Conservation (phyloP, 805 yeast genomes). For the Starmera quercuum region DNA sequence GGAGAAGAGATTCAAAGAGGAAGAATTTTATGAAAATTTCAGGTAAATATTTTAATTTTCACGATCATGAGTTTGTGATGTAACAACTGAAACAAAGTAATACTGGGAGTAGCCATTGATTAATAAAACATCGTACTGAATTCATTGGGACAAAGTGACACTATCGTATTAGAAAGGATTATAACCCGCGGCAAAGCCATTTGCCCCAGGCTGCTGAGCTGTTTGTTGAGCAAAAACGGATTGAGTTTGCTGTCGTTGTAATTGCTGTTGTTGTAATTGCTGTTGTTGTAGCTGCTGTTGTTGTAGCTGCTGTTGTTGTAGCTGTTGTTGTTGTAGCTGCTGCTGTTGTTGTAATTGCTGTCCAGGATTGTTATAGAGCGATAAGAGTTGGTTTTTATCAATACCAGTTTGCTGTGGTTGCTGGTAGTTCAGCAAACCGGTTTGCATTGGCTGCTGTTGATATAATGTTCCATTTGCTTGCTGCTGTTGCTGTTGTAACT, state of each 20-base stretch:
- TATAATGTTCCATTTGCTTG: not conserved
- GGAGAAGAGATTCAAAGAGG: conserved; percentile 63
- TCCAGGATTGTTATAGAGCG: conserved; percentile 33
- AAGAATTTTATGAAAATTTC: conserved; percentile 60
- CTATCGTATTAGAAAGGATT: not conserved
- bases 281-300: conserved; percentile 1
- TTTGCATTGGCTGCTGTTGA: conserved; percentile 1
- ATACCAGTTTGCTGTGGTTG: conserved; percentile 7
- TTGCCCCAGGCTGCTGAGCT: too few species aligned
- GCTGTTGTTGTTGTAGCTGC: conserved; percentile 3
- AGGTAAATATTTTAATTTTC: too few species aligned
- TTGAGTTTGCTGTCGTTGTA: conserved; percentile 1
- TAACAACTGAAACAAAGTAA: too few species aligned
- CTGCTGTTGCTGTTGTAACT: conserved; percentile 8
- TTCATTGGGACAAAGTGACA: too few species aligned
- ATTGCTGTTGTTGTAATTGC: conserved; percentile 1
- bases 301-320: conserved; percentile 4
- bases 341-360: conserved; percentile 30
- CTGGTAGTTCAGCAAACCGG: not conserved
- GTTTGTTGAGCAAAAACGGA: too few species aligned
- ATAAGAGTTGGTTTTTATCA: conserved; percentile 13
- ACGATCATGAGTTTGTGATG: too few species aligned
- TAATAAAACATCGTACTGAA: too few species aligned
- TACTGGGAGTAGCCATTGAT: too few species aligned
- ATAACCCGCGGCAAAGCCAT: not conserved